phyloP scores from a whole-genome alignment of 768 basidiomycete species.

The Cystobasidium onofrii region DNA sequence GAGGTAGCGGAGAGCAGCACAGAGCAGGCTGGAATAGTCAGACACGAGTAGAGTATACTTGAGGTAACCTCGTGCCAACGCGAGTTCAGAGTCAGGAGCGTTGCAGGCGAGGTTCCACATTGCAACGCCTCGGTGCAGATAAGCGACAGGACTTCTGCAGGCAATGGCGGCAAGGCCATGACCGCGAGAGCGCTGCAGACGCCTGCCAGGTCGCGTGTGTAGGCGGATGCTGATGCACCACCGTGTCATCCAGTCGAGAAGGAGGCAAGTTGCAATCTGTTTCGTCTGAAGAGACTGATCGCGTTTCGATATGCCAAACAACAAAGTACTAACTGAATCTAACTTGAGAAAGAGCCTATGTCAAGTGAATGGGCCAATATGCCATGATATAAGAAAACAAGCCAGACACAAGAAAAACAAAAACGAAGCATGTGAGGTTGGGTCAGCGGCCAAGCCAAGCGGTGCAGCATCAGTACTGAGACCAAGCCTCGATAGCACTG shows the following conservation, averaged over 20 bases:
- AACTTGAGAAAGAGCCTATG: no score
- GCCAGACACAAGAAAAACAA: not conserved
- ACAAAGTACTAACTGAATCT: no score
- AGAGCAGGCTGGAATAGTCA: not conserved
- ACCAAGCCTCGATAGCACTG: not conserved
- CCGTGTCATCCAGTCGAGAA: not conserved
- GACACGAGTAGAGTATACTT: not conserved
- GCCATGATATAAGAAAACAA: not conserved
- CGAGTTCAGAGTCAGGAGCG: not conserved
- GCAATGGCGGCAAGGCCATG: not conserved
- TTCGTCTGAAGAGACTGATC: no score
- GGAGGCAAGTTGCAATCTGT: no score
- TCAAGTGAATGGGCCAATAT: not conserved
- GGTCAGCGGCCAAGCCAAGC: not conserved
- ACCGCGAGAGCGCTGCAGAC: not conserved
- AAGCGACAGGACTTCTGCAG: slow-evolving; percentile 8
- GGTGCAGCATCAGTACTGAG: not conserved
- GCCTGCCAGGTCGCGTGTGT: not conserved
- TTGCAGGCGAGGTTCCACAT: not conserved
- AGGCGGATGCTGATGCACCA: not conserved
- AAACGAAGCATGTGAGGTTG: not conserved
- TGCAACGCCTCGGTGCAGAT: not conserved
- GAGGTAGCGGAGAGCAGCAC: not conserved
- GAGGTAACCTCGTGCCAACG: not conserved
- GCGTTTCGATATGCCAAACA: no score